phyloP scores from a whole-genome alignment of 495 filamentous ascomycete genomes.

The Copromyces sp. region DNA sequence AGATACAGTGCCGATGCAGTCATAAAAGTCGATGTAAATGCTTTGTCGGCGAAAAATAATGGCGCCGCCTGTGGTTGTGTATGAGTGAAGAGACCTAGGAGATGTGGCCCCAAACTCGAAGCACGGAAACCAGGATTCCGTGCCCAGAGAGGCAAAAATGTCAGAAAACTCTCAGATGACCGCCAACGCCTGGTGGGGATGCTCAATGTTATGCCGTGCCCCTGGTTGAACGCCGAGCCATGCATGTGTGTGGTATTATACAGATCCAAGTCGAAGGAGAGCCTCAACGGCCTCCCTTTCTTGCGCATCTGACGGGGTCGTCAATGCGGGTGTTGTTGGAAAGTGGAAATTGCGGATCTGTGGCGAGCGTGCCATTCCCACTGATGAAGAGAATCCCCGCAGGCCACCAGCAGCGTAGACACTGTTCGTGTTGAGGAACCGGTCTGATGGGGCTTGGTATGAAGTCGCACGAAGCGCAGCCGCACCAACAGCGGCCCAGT shows the following conservation, averaged over 20 bases:
- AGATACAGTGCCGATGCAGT: not conserved
- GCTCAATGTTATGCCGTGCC: slow-evolving; percentile 3
- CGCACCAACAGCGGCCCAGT: slow-evolving; percentile 87
- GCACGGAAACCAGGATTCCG: not conserved
- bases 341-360: slow-evolving; percentile 39
- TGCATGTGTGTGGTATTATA: slow-evolving; percentile 51
- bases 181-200: not conserved
- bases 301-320: slow-evolving; percentile 48
- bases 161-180: not conserved
- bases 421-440: slow-evolving; percentile 29
- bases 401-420: slow-evolving; percentile 36
- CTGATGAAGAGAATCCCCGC: slow-evolving; percentile 36
- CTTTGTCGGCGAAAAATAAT: not conserved
- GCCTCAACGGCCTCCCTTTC: slow-evolving; percentile 81
- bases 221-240: slow-evolving; percentile 35
- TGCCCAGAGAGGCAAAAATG: not conserved
- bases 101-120: not conserved
- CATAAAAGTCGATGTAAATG: not conserved
- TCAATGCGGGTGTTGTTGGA: slow-evolving; percentile 32
- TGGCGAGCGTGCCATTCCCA: slow-evolving; percentile 38
- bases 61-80: not conserved
- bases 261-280: slow-evolving; percentile 73
- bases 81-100: not conserved
- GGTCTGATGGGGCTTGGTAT: slow-evolving; percentile 29
- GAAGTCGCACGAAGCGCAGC: slow-evolving; percentile 70